These are phyloP conservation scores for Gleditsia sinensis DNA, from an alignment of 306 rosid species.

Conservation along the genomic window DNA sequence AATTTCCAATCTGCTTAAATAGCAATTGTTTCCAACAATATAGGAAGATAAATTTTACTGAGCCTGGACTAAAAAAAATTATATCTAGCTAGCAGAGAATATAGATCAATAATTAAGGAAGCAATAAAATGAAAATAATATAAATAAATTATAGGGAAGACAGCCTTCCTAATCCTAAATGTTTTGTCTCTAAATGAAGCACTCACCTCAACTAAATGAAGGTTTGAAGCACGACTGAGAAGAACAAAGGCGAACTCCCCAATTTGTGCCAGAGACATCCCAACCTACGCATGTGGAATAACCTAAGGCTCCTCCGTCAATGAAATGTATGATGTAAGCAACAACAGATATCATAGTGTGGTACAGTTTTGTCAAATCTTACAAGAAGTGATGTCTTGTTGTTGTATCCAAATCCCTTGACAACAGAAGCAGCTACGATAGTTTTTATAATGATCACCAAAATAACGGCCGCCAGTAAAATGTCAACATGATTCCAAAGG, in stretches of 20 bases:
- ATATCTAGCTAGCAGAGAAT: conserved; percentile 23
- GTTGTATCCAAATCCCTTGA: conserved; percentile 93
- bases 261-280: conserved; percentile 96
- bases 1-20: conserved; percentile 1
- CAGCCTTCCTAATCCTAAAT: background rate
- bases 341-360: conserved; percentile 34
- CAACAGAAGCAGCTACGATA: conserved; percentile 68
- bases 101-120: background rate
- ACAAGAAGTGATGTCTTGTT: conserved; percentile 91
- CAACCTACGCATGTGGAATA: conserved; percentile 81
- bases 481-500: conserved; percentile 97
- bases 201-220: conserved; percentile 93
- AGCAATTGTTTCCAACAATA: conserved; percentile 19
- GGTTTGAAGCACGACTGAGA: conserved; percentile 97
- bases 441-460: conserved; percentile 91
- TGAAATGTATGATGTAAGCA: conserved; percentile 41
- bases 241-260: conserved; percentile 98
- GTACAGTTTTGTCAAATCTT: conserved; percentile 48
- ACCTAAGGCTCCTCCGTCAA: conserved; percentile 60
- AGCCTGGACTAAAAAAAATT: background rate
- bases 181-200: conserved; percentile 26
- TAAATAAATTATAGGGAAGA: background rate
- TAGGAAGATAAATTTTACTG: conserved; percentile 27
- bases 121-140: background rate
- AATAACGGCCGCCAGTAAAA: conserved; percentile 90